Evolutionary conservation across 495 filamentous ascomycete species (phyloP).

Genomic region (Hapsidospora chrysogenum): DNA sequence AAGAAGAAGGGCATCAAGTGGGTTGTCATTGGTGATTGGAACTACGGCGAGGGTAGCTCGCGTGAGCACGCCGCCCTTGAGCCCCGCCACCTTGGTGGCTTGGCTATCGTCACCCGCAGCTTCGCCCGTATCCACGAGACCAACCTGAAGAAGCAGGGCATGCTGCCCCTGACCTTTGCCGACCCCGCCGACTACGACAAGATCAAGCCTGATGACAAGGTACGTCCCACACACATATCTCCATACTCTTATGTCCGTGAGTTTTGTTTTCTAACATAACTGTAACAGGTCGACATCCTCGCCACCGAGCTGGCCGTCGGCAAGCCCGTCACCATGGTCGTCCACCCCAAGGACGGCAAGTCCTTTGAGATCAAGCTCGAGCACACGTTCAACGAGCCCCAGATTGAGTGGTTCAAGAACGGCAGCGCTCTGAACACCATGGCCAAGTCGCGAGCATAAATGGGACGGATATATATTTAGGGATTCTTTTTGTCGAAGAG

Average conservation of each 20-base stretch:
- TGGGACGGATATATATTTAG: too few species aligned
- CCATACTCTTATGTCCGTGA: constrained; percentile 1
- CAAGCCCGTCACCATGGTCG: constrained; percentile 80
- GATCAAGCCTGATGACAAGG: constrained; percentile 81
- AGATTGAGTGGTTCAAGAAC: constrained; percentile 98
- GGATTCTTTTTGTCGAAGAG: too few species aligned
- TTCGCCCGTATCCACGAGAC: constrained; percentile 99
- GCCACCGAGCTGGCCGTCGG: constrained; percentile 86
- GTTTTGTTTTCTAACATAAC: too few species aligned
- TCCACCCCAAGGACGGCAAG: constrained; percentile 74
- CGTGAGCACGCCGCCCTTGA: constrained; percentile 97
- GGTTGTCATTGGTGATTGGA: constrained; percentile 99
- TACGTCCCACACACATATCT: constrained; percentile 9
- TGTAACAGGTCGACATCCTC: constrained; percentile 49
- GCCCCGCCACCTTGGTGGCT: constrained; percentile 89
- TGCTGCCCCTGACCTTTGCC: constrained; percentile 91
- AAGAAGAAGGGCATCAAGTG: constrained; percentile 90
- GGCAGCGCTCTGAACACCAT: constrained; percentile 96
- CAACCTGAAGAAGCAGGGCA: constrained; percentile 99
- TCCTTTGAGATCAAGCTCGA: constrained; percentile 66
- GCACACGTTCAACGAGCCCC: constrained; percentile 94
- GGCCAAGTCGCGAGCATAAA: constrained; percentile 43
- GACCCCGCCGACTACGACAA: constrained; percentile 96
- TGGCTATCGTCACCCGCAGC: constrained; percentile 88
- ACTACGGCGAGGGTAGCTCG: constrained; percentile 95